Percentiles rank a stretch among this genome's conserved stretches.
These are phyloP conservation scores for Nemania sp. DNA, from an alignment of 2,329 filamentous ascomycete genomes.

Conservation along the genomic window DNA sequence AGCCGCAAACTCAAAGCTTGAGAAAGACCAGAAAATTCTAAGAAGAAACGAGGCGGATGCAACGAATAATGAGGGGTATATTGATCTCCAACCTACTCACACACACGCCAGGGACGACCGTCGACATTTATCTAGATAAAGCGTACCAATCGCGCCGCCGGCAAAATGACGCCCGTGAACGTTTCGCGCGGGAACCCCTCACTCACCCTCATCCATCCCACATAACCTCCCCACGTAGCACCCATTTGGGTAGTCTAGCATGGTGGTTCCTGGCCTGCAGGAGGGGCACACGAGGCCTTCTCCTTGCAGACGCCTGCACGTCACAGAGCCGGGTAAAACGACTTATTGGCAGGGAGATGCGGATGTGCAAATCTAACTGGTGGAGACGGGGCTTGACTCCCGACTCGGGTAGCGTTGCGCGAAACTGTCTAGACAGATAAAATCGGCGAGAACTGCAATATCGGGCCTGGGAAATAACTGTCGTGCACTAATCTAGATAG, in stretches of 20 bases:
- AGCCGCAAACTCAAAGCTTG: background rate
- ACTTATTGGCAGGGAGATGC: slow-evolving; percentile 27
- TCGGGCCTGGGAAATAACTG: background rate
- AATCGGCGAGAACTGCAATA: slow-evolving; percentile 39
- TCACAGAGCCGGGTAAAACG: slow-evolving; percentile 32
- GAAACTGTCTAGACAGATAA: slow-evolving; percentile 19
- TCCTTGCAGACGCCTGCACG: too few species aligned
- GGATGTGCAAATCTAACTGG: background rate
- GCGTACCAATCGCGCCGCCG: slow-evolving; percentile 5
- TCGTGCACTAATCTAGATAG: slow-evolving; percentile 2
- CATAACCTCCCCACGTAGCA: slow-evolving; percentile 2
- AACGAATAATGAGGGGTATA: slow-evolving; percentile 10
- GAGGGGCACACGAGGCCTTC: background rate
- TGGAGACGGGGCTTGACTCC: background rate
- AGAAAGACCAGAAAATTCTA: background rate
- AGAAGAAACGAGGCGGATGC: background rate
- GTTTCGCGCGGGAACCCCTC: background rate
- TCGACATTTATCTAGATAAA: background rate
- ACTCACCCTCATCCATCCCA: slow-evolving; percentile 18
- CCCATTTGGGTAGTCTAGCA: too few species aligned
- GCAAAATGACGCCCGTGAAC: slow-evolving; percentile 31
- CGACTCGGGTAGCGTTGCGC: slow-evolving; percentile 1
- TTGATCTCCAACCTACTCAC: background rate
- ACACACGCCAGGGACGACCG: background rate
- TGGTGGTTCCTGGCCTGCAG: slow-evolving; percentile 6